Conservation (phyloP, 2,329 filamentous ascomycete species). For the Cordyceps pruinosa region DNA sequence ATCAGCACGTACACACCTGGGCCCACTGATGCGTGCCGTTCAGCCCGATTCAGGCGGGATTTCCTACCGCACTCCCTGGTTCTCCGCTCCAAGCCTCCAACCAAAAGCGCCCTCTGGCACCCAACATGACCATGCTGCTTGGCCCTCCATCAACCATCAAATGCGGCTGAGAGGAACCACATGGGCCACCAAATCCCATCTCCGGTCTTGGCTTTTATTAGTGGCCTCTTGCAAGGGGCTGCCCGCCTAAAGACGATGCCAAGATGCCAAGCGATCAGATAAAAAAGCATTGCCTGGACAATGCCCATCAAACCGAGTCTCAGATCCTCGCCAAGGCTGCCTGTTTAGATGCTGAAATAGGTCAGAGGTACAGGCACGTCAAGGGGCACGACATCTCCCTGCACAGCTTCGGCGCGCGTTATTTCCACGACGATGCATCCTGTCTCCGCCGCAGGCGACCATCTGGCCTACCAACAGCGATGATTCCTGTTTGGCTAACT, state of each 20-base stretch:
- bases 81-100: not conserved
- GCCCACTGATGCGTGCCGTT: conserved; percentile 9
- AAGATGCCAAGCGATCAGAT: conserved; percentile 11
- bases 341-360: not conserved
- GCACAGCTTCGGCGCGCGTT: not conserved
- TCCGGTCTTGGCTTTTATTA: not conserved
- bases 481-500: not conserved
- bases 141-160: not conserved
- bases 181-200: not conserved
- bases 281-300: not conserved
- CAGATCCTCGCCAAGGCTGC: not conserved
- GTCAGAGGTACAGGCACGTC: not conserved
- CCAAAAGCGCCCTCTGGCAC: not conserved
- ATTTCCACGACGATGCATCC: not conserved
- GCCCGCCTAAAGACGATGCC: not conserved
- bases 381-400: not conserved
- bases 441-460: not conserved
- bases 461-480: not conserved
- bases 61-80: not conserved
- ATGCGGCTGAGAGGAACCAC: not conserved
- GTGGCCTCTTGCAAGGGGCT: not conserved
- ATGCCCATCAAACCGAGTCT: not conserved
- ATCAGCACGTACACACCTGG: not conserved
- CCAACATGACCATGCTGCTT: not conserved
- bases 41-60: conserved; percentile 5